Conservation (phyloP, 192 early-diverging fungal genomes). For the Gamsiella multidivaricata region DNA sequence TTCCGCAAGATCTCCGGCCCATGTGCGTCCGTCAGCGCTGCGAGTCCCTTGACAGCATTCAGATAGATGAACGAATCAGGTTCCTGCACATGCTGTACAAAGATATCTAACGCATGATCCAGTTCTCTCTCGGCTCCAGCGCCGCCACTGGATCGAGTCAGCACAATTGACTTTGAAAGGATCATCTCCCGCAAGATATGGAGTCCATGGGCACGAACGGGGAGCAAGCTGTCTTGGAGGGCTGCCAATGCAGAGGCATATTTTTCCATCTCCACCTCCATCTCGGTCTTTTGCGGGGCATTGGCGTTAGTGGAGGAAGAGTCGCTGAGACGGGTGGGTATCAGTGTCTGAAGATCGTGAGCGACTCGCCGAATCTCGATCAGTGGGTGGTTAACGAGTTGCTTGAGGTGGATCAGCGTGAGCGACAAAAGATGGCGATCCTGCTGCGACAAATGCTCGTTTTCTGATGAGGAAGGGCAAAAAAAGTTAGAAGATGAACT, state of each 20-base stretch:
- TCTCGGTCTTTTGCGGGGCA: conserved; percentile 16
- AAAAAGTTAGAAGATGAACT: not conserved
- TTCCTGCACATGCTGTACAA: conserved; percentile 80
- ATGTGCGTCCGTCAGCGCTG: conserved; percentile 85
- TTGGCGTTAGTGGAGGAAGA: not conserved
- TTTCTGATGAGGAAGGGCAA: conserved; percentile 34
- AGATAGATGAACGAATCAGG: conserved; percentile 94
- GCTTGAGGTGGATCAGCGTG: conserved; percentile 50
- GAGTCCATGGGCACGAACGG: conserved; percentile 90
- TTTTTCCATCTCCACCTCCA: conserved; percentile 61
- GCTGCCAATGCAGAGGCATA: conserved; percentile 84
- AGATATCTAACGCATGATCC: conserved; percentile 76
- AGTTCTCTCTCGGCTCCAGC: conserved; percentile 58
- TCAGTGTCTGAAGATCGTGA: conserved; percentile 59
- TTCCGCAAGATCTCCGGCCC: conserved; percentile 74
- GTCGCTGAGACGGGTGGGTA: conserved; percentile 49
- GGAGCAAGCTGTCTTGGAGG: conserved; percentile 79
- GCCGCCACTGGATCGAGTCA: conserved; percentile 55
- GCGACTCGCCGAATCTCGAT: conserved; percentile 58
- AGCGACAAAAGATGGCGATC: conserved; percentile 54
- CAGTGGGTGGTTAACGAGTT: conserved; percentile 49
- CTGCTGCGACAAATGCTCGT: conserved; percentile 56
- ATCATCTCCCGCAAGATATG: conserved; percentile 85
- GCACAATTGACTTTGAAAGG: conserved; percentile 69
- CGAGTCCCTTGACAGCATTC: conserved; percentile 89